Percentiles rank a stretch among this genome's conserved stretches.
Evolutionary conservation across 495 filamentous ascomycete genomes (phyloP).

Genomic region (Mycothermus thermophilus): DNA sequence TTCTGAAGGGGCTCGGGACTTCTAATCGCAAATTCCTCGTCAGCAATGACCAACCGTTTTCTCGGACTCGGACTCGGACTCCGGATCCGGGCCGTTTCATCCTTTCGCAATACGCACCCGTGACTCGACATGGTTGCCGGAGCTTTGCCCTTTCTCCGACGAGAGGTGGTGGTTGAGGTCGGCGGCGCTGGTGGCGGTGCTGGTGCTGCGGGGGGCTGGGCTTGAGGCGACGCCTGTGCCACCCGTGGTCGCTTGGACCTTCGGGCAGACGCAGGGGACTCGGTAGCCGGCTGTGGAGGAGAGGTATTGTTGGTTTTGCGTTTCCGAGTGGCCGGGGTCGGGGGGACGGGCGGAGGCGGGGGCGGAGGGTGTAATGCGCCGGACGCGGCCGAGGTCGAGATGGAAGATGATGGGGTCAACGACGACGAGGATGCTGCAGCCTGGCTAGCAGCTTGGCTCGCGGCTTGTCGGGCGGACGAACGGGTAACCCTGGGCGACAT

Average conservation of each 20-base stretch:
- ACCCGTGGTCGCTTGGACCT: conserved; percentile 40
- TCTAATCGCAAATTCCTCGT: too few species aligned
- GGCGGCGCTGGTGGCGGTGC: conserved; percentile 12
- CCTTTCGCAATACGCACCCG: conserved; percentile 47
- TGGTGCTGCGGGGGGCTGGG: conserved; percentile 13
- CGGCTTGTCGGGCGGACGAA: conserved; percentile 64
- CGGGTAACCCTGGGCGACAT: conserved; percentile 78
- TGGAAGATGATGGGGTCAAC: too few species aligned
- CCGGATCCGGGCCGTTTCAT: too few species aligned
- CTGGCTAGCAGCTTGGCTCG: conserved; percentile 30
- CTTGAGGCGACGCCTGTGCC: conserved; percentile 17
- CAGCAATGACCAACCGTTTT: too few species aligned
- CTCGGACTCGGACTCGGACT: too few species aligned
- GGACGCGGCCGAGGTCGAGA: conserved; percentile 21
- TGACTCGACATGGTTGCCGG: conserved; percentile 68
- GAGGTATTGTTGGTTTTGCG: conserved; percentile 25
- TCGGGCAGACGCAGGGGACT: conserved; percentile 27
- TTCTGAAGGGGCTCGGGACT: conserved; percentile 23
- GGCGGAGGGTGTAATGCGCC: conserved; percentile 27
- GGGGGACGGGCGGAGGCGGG: conserved; percentile 28
- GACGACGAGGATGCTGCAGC: background rate
- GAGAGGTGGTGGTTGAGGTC: conserved; percentile 30
- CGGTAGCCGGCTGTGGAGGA: conserved; percentile 15
- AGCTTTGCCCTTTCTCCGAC: conserved; percentile 49
- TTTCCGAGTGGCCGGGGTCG: conserved; percentile 27